These are phyloP conservation scores for Neurospora sp. DNA, from an alignment of 495 filamentous ascomycete species.

Conservation along the genomic window DNA sequence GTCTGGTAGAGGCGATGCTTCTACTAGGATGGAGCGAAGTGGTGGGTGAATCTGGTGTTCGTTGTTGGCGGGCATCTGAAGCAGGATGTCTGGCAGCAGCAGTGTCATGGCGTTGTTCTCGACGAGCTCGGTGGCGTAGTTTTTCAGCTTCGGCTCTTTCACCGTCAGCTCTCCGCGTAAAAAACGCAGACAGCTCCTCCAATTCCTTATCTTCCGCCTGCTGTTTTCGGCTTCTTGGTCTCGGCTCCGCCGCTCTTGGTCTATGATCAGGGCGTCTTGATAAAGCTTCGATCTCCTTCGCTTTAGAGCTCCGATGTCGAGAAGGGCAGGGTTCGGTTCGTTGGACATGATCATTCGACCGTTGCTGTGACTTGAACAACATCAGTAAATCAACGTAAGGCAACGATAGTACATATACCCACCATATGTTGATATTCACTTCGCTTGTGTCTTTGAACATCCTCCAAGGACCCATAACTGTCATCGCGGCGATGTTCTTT, in stretches of 20 bases:
- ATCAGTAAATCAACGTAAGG: not conserved
- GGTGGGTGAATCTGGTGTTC: not conserved
- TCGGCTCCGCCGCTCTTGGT: not conserved
- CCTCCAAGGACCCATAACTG: not conserved
- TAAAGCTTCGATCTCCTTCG: not conserved
- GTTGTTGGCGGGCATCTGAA: not conserved
- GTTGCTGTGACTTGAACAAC: not conserved
- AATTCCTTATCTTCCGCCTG: constrained; percentile 23
- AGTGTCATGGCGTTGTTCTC: not conserved
- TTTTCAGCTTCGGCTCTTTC: not conserved
- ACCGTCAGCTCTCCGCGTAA: constrained; percentile 12
- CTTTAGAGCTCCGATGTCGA: not conserved
- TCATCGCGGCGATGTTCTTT: not conserved
- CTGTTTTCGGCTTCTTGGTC: constrained; percentile 13
- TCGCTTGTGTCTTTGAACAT: not conserved
- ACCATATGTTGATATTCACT: not conserved
- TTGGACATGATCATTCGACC: not conserved
- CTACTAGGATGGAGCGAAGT: not conserved
- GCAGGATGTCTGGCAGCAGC: not conserved
- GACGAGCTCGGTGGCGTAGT: not conserved
- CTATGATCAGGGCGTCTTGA: not conserved
- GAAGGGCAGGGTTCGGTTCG: not conserved
- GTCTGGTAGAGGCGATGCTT: not conserved
- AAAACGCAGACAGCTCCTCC: constrained; percentile 33
- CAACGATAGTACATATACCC: not conserved